These are phyloP conservation scores for Metschnikowia proteae DNA, from an alignment of 805 yeast genomes.

Conservation along the genomic window DNA sequence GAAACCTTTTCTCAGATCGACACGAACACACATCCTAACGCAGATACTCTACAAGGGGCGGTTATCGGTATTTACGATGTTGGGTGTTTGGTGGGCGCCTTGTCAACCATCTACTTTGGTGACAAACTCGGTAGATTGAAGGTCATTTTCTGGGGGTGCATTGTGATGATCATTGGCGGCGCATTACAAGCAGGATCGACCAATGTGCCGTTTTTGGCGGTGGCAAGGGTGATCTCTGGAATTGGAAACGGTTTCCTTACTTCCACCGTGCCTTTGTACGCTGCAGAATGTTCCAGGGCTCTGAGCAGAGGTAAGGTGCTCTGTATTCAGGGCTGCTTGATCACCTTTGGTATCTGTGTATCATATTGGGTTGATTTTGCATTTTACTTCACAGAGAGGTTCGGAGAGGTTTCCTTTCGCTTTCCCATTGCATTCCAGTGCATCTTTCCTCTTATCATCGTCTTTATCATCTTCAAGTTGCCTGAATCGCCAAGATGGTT, in stretches of 20 bases:
- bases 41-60: conserved; percentile 21
- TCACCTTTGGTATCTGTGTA: conserved; percentile 26
- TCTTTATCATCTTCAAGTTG: conserved; percentile 19
- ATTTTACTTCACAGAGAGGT: conserved; percentile 27
- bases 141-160: conserved; percentile 19
- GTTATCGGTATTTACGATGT: conserved; percentile 23
- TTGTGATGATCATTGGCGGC: conserved; percentile 23
- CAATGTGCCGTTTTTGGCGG: conserved; percentile 25
- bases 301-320: conserved; percentile 28
- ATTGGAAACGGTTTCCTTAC: conserved; percentile 34
- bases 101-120: conserved; percentile 22
- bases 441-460: conserved; percentile 19
- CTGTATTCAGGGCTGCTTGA: conserved; percentile 30
- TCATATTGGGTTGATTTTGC: conserved; percentile 37
- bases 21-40: conserved; percentile 9
- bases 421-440: conserved; percentile 33
- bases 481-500: conserved; percentile 49
- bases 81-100: conserved; percentile 21
- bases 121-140: conserved; percentile 22
- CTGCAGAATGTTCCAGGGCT: conserved; percentile 35
- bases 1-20: conserved; percentile 19
- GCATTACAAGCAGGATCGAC: conserved; percentile 22
- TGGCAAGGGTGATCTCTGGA: conserved; percentile 32
- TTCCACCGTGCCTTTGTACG: conserved; percentile 36
- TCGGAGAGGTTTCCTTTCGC: conserved; percentile 28